These are phyloP conservation scores for Phialemoniopsis sp. DNA, from an alignment of 2,329 filamentous ascomycete genomes.

Conservation along the genomic window DNA sequence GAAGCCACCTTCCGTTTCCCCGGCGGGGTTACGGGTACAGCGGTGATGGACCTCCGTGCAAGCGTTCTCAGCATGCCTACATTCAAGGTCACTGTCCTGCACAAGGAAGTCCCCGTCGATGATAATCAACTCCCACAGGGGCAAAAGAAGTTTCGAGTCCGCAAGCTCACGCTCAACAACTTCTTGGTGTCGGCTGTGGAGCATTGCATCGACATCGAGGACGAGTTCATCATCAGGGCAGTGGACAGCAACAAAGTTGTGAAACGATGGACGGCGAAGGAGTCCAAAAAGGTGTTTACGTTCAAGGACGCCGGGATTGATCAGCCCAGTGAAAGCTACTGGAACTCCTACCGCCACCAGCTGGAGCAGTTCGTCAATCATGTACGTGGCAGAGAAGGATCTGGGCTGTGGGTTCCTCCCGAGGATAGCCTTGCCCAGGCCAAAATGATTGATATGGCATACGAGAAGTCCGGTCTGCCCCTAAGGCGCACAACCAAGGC, in stretches of 20 bases:
- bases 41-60: no score
- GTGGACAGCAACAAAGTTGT: conserved; percentile 12
- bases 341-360: conserved; percentile 40
- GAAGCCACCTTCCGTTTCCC: conserved; percentile 30
- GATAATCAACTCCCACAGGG: conserved; percentile 8
- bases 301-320: conserved; percentile 22
- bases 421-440: conserved; percentile 39
- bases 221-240: conserved; percentile 23
- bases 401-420: conserved; percentile 30
- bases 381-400: conserved; percentile 29
- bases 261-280: conserved; percentile 12
- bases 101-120: conserved; percentile 14
- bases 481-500: no score
- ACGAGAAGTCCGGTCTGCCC: conserved; percentile 27
- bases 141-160: conserved; percentile 15
- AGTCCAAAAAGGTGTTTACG: conserved; percentile 26
- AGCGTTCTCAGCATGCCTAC: no score
- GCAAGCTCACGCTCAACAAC: conserved; percentile 20
- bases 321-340: conserved; percentile 26
- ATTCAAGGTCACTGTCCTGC: conserved; percentile 11
- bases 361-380: conserved; percentile 44
- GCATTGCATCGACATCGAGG: conserved; percentile 31
- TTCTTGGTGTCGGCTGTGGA: conserved; percentile 19
- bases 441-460: conserved; percentile 41
- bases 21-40: conserved; percentile 27